Conservation (phyloP, 2,329 filamentous ascomycete species). For the Alternaria sp. region DNA sequence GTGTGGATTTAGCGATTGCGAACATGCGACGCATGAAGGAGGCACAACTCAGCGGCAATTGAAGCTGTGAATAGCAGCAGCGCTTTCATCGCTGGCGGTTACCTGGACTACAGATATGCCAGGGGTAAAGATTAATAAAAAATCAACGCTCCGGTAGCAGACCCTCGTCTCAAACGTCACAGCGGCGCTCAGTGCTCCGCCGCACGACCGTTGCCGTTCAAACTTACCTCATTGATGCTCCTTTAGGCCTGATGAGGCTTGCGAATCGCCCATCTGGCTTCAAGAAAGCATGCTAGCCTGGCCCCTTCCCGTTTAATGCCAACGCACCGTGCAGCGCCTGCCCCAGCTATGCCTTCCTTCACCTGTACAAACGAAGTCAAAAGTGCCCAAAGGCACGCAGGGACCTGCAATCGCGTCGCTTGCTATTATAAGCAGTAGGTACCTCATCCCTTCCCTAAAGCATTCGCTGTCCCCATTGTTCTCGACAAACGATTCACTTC, state of each 20-base stretch:
- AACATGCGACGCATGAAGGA: not conserved
- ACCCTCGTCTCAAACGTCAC: conserved; percentile 35
- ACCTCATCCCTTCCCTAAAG: conserved; percentile 19
- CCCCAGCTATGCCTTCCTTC: conserved; percentile 18
- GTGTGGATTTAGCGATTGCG: conserved; percentile 1
- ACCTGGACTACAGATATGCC: conserved; percentile 29
- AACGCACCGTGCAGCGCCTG: conserved; percentile 46
- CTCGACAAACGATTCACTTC: not conserved
- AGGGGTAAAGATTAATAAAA: conserved; percentile 18
- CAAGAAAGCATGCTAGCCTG: conserved; percentile 30
- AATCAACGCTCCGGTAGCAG: conserved; percentile 18
- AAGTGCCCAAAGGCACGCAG: conserved; percentile 10
- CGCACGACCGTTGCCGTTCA: conserved; percentile 31
- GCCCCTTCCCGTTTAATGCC: conserved; percentile 32
- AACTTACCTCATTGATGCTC: conserved; percentile 24
- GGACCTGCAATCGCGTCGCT: conserved; percentile 11
- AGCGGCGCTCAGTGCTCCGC: conserved; percentile 32
- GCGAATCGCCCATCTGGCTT: conserved; percentile 32
- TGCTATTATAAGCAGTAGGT: conserved; percentile 36
- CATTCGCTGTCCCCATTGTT: conserved; percentile 7
- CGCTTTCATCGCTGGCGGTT: conserved; percentile 20
- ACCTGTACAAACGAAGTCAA: conserved; percentile 7
- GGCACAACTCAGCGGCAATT: not conserved
- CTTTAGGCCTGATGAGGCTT: conserved; percentile 28
- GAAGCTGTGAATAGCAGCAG: conserved; percentile 1